These are phyloP conservation scores for Fusarium falciforme DNA, from an alignment of 2,329 filamentous ascomycete genomes.

Conservation along the genomic window DNA sequence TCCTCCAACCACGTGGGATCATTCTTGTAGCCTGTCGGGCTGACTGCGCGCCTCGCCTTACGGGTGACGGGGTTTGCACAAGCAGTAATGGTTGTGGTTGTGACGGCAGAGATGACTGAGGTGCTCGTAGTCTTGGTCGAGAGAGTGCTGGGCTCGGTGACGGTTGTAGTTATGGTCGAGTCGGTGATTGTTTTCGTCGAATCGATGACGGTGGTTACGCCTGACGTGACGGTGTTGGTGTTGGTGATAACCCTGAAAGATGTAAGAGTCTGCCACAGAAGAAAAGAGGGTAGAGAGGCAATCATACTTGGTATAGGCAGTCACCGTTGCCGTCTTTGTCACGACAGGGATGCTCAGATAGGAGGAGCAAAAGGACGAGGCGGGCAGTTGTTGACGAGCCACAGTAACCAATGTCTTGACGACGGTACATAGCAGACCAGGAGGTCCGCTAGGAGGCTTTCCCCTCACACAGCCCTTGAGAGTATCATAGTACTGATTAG, in stretches of 20 bases:
- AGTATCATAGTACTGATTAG: neutral
- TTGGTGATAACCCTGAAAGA: neutral
- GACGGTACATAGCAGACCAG: neutral
- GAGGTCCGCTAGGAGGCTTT: neutral
- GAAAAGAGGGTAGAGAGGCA: neutral
- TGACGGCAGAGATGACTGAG: neutral
- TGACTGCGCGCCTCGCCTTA: neutral
- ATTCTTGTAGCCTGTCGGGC: neutral
- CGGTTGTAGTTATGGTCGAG: neutral
- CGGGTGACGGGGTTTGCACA: neutral
- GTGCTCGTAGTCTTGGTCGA: neutral
- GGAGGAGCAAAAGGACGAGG: neutral
- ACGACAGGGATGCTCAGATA: neutral
- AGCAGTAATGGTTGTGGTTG: neutral
- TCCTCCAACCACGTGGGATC: neutral
- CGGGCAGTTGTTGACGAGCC: neutral
- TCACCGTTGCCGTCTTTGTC: neutral
- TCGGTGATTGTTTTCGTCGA: neutral
- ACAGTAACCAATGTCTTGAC: neutral
- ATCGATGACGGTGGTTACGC: neutral
- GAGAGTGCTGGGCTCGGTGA: neutral
- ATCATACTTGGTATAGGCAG: neutral
- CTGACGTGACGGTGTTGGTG: neutral
- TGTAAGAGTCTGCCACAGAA: neutral
- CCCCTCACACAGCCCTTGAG: neutral